Evolutionary conservation across 441 rosid genomes (phyloP), one percentile per base, ranked within the genome.

Genomic region (Viola pubescens): DNA sequence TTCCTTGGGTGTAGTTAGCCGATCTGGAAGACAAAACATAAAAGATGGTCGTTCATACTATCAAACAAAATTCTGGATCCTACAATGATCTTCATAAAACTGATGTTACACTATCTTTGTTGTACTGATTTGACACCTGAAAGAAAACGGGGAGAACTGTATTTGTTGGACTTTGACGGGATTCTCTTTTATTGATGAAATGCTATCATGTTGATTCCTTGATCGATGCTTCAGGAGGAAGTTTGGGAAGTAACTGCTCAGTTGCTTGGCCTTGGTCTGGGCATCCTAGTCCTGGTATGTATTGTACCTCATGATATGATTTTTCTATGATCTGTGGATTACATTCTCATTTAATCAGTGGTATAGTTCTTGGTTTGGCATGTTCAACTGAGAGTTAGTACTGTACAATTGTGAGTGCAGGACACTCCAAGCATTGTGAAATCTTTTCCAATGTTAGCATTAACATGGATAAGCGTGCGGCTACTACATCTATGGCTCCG

Each of bases 211-310:
- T 16, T 70, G 19, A 58, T 48, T 57, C 41, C 1, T 44, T 50
- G 19, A 43, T 60, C 49, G 51, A 70, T 58, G 54, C 76, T 56
- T 74, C 83, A 89, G 98, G 98, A 92, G 74, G 97, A 92, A 79
- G 96, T 92, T 66, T 92, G 98, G 98, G 98, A 89, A 85, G 98
- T 92, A 73, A 83, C 79, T 70, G 98, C 97, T 67, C 94, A 92
- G 77, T 71, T 89, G 77, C 75, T 89, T 67, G 97, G 98, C 64
- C 97, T 92, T 71, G 85, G 75, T 51, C 61, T 89, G 52, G 98
- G 98, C 65, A 84, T 92, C 70, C 61, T 89, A 68, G 73, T 92
- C 73, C 83, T 92, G 84, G 97, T 92, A 74, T 64, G 73, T 62
- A 50, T 2, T 58, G 42, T 41, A 42, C 49, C 60, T 65, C 48